phyloP scores from a whole-genome alignment of 495 filamentous ascomycete species.

The Penicillium malachiteum region DNA sequence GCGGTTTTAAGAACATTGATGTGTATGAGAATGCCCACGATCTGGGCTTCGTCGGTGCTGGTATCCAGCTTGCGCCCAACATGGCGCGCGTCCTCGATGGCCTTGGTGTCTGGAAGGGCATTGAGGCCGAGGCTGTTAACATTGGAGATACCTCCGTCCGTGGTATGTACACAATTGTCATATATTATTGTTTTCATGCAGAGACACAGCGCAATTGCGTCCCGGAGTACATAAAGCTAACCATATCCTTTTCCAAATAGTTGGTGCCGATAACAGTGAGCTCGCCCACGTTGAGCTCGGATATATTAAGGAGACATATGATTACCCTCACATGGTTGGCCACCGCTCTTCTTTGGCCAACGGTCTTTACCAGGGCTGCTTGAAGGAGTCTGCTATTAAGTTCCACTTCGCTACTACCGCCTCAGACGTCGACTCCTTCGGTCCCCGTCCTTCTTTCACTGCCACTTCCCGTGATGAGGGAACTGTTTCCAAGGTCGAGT shows the following conservation, averaged over 20 bases:
- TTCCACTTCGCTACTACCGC: constrained; percentile 65
- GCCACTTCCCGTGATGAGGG: constrained; percentile 56
- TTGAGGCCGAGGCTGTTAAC: constrained; percentile 61
- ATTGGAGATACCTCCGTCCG: constrained; percentile 53
- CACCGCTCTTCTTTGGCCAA: constrained; percentile 72
- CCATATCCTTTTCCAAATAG: constrained; percentile 30
- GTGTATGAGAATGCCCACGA: constrained; percentile 73
- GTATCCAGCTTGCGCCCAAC: constrained; percentile 80
- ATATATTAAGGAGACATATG: constrained; percentile 66
- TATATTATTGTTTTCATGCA: not conserved
- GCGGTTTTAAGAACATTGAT: constrained; percentile 69
- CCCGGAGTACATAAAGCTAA: not conserved
- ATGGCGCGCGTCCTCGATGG: constrained; percentile 72
- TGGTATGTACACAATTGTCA: constrained; percentile 28
- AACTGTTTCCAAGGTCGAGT: constrained; percentile 50
- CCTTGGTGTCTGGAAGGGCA: constrained; percentile 66
- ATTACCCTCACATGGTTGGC: constrained; percentile 76
- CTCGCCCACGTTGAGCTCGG: constrained; percentile 67
- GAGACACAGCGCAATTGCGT: not conserved
- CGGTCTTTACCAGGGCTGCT: constrained; percentile 64
- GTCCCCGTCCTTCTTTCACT: constrained; percentile 54
- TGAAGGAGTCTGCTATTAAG: constrained; percentile 60
- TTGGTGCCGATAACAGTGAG: constrained; percentile 64
- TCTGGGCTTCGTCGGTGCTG: constrained; percentile 78
- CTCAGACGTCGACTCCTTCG: constrained; percentile 53